phyloP scores from a whole-genome alignment of 805 yeast species.

The Kodamaea nitidulidarum region DNA sequence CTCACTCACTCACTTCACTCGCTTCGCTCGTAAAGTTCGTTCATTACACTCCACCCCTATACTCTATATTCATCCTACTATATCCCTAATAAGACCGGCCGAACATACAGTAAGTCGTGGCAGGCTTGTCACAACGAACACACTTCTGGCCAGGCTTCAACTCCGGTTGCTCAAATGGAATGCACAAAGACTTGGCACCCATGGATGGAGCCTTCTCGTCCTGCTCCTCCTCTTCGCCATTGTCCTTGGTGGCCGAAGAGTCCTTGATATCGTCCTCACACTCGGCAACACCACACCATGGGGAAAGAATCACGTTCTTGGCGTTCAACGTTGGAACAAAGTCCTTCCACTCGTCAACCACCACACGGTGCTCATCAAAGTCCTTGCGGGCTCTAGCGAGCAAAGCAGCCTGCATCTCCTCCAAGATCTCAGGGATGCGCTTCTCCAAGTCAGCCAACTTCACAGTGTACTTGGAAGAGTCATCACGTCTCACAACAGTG shows the following conservation, averaged over 20 bases:
- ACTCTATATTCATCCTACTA: no score
- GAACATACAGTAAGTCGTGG: conserved; percentile 85
- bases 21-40: no score
- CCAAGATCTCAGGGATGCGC: conserved; percentile 71
- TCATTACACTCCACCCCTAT: no score
- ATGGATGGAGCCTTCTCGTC: conserved; percentile 97
- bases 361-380: conserved; percentile 78
- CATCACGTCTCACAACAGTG: conserved; percentile 90
- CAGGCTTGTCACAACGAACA: conserved; percentile 74
- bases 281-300: conserved; percentile 94
- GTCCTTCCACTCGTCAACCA: conserved; percentile 82
- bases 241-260: conserved; percentile 72
- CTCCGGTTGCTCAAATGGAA: conserved; percentile 88
- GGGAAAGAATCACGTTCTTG: conserved; percentile 86
- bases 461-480: conserved; percentile 68
- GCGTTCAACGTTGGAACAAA: conserved; percentile 89
- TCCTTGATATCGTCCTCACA: conserved; percentile 98
- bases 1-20: no score
- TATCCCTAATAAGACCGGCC: conserved; percentile 97
- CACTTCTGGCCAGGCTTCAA: conserved; percentile 79
- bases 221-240: conserved; percentile 76
- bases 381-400: conserved; percentile 74
- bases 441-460: conserved; percentile 61
- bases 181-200: conserved; percentile 99
- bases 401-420: conserved; percentile 72